Evolutionary conservation across 1,139 yeast genomes (phyloP).

Genomic region (Scheffersomyces cryptocercus): DNA sequence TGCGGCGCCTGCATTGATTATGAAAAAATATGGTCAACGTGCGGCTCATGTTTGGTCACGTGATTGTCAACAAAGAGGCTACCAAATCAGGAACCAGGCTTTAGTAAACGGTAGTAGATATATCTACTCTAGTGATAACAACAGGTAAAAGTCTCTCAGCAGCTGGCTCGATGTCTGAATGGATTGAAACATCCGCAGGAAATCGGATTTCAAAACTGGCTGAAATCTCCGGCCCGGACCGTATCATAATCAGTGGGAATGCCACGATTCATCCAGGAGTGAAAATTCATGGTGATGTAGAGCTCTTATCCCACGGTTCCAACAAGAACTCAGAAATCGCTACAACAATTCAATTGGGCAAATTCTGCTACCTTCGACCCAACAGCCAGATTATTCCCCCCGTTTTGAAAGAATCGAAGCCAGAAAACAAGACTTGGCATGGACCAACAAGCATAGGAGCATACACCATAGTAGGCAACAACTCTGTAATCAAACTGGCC

Average conservation of each 20-base stretch:
- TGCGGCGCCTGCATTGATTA: too few relatives aligned
- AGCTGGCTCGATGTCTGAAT: conserved; percentile 8
- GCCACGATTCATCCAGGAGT: conserved; percentile 30
- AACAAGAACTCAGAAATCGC: conserved; percentile 2
- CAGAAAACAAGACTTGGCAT: conserved; percentile 12
- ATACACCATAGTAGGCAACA: conserved; percentile 53
- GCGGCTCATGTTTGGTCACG: too few relatives aligned
- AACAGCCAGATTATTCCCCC: conserved; percentile 37
- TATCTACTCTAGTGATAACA: too few relatives aligned
- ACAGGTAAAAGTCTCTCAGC: too few relatives aligned
- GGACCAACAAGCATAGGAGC: conserved; percentile 55
- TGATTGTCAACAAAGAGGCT: too few relatives aligned
- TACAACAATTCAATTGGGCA: conserved; percentile 52
- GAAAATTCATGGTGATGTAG: conserved; percentile 23
- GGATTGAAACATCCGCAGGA: conserved; percentile 54
- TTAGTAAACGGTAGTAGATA: too few relatives aligned
- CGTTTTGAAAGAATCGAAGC: conserved; percentile 9
- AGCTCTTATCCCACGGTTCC: neutral
- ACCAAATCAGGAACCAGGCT: too few relatives aligned
- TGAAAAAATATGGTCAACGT: too few relatives aligned
- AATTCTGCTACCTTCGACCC: conserved; percentile 43
- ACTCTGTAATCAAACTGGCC: conserved; percentile 42
- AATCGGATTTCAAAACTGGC: conserved; percentile 58
- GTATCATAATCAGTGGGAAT: conserved; percentile 32
- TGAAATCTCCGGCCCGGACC: conserved; percentile 22